phyloP scores from a whole-genome alignment of 2,329 filamentous ascomycete genomes.

The Verticillium nubilum region DNA sequence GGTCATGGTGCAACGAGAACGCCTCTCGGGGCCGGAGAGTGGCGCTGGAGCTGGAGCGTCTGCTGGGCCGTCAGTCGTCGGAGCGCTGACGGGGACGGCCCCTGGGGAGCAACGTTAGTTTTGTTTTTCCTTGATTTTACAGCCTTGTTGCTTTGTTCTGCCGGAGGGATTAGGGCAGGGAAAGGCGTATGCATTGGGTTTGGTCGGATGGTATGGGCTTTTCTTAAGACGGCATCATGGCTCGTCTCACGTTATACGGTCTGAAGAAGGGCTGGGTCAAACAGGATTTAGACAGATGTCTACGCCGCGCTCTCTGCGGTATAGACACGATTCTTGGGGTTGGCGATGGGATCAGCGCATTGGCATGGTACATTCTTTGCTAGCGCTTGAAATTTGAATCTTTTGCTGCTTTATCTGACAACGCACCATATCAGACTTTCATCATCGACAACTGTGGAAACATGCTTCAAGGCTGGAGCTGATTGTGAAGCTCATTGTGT shows the following conservation, averaged over 20 bases:
- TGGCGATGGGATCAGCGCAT: background rate
- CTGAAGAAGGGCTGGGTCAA: background rate
- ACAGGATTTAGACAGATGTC: background rate
- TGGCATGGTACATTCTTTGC: background rate
- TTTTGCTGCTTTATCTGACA: background rate
- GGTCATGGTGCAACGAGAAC: conserved; percentile 57
- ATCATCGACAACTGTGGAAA: background rate
- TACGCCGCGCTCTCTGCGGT: background rate
- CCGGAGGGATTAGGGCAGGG: background rate
- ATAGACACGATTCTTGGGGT: background rate
- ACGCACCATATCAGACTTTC: too few relatives aligned
- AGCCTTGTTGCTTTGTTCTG: background rate
- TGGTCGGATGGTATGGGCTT: background rate
- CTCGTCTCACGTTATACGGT: background rate
- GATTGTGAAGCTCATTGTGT: background rate
- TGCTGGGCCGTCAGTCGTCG: background rate
- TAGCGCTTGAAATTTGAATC: background rate
- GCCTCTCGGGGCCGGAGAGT: conserved; percentile 26
- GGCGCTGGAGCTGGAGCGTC: background rate
- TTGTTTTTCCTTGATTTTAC: background rate
- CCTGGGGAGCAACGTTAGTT: background rate
- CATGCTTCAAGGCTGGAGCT: too few relatives aligned
- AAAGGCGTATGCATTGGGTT: background rate
- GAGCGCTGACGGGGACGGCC: background rate
- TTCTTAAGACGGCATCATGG: background rate